Conservation (phyloP, 2,329 filamentous ascomycete species). For the Calycina herbarum region DNA sequence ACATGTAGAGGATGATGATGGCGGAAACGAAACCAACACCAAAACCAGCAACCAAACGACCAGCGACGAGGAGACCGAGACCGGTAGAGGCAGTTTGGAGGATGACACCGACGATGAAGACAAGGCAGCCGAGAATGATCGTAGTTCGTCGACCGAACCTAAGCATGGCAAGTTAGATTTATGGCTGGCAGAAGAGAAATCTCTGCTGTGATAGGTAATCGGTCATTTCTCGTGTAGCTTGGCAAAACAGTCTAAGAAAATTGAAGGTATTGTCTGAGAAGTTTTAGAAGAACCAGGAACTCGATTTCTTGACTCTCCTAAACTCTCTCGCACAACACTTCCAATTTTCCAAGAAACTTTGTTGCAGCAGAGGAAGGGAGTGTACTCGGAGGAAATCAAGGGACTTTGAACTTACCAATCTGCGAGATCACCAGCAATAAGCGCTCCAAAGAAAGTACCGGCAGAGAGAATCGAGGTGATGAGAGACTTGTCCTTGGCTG, state of each 20-base stretch:
- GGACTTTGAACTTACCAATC: conserved; percentile 49
- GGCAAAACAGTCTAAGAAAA: not conserved
- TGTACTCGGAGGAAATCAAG: no score
- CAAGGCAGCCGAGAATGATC: conserved; percentile 59
- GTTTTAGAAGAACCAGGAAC: no score
- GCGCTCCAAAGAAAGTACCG: conserved; percentile 79
- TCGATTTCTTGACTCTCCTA: no score
- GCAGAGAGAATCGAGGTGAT: conserved; percentile 59
- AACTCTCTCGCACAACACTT: no score
- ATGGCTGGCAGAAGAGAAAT: not conserved
- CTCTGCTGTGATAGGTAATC: not conserved
- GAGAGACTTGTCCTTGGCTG: conserved; percentile 43
- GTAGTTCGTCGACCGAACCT: conserved; percentile 64
- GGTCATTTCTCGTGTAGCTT: conserved; percentile 35
- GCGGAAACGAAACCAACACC: conserved; percentile 81
- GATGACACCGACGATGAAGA: conserved; percentile 66
- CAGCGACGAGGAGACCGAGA: conserved; percentile 47
- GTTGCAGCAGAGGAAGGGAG: no score
- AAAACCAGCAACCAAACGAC: conserved; percentile 73
- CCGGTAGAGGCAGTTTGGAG: conserved; percentile 65
- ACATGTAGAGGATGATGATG: conserved; percentile 80
- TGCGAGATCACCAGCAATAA: conserved; percentile 75
- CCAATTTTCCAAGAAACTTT: no score
- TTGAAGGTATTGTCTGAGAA: no score
- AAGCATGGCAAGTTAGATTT: not conserved